Evolutionary conservation across 768 basidiomycete species (phyloP).

Genomic region (Lactarius deliciosus): DNA sequence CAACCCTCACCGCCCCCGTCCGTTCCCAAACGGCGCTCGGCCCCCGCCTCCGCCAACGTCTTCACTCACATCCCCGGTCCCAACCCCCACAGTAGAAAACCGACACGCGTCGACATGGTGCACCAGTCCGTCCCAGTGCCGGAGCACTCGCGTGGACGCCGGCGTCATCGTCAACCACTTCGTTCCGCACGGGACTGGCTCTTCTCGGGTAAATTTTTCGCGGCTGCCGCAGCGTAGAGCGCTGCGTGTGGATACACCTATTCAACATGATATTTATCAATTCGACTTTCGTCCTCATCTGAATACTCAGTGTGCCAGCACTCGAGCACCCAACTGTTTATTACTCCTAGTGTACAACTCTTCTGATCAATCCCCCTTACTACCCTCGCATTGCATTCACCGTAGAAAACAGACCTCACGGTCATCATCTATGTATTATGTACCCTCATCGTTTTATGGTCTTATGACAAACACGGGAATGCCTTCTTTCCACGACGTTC

Average conservation of each 20-base stretch:
- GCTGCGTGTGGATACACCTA: constrained; percentile 9
- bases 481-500: constrained; percentile 13
- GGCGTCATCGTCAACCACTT: constrained; percentile 35
- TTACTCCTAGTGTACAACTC: constrained; percentile 11
- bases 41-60: constrained; percentile 27
- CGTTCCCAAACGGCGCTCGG: constrained; percentile 22
- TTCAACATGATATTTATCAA: constrained; percentile 24
- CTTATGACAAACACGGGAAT: constrained; percentile 24
- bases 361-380: not conserved
- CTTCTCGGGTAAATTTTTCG: constrained; percentile 37
- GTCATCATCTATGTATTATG: constrained; percentile 27
- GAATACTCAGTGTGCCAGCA: constrained; percentile 18
- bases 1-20: constrained; percentile 32
- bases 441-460: constrained; percentile 18
- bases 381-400: constrained; percentile 16
- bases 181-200: constrained; percentile 40
- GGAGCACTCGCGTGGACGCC: constrained; percentile 29
- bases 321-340: constrained; percentile 24
- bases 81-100: constrained; percentile 16
- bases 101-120: constrained; percentile 4
- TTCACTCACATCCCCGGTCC: constrained; percentile 26
- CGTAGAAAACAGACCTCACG: constrained; percentile 23
- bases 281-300: constrained; percentile 13
- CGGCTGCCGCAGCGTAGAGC: constrained; percentile 31
- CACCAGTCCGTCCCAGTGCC: constrained; percentile 24